Conservation (phyloP, 2,329 filamentous ascomycete species). For the Arthrobotrys musiformis region DNA sequence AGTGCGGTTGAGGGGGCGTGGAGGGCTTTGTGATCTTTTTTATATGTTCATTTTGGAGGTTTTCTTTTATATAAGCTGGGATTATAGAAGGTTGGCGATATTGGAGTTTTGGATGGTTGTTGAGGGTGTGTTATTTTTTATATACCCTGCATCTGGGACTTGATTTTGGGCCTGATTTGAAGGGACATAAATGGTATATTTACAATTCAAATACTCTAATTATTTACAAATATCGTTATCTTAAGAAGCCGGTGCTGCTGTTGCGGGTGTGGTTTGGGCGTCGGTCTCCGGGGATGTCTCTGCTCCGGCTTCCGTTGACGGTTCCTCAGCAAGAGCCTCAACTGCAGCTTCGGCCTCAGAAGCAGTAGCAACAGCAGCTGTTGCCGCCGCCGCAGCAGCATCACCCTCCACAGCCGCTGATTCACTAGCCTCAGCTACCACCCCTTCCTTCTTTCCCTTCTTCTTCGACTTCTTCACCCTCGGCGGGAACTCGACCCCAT, state of each 20-base stretch:
- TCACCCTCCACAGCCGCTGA: neutral
- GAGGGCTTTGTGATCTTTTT: neutral
- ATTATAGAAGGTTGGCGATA: too few relatives aligned
- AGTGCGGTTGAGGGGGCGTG: neutral
- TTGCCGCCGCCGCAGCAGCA: constrained; percentile 1
- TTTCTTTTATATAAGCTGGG: too few relatives aligned
- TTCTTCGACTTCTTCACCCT: constrained; percentile 29
- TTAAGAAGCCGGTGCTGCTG: constrained; percentile 9
- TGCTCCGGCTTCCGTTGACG: neutral
- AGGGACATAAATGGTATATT: constrained; percentile 31
- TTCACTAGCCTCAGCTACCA: neutral
- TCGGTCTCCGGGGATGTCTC: constrained; percentile 9
- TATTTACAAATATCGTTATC: constrained; percentile 32
- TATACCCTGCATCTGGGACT: neutral
- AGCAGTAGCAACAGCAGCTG: constrained; percentile 4
- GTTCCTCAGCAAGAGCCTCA: constrained; percentile 6
- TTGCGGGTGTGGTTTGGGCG: neutral
- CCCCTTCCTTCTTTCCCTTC: neutral
- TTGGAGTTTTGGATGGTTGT: neutral
- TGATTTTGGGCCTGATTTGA: neutral
- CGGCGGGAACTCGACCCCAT: constrained; percentile 62
- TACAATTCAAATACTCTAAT: constrained; percentile 26
- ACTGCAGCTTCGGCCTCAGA: constrained; percentile 2
- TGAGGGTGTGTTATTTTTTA: too few relatives aligned
- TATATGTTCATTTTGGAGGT: neutral